Percentiles rank a stretch among this genome's conserved stretches.
Conservation (phyloP, 352 stramenopile genomes). For the Globisporangium rhizosaccharum region DNA sequence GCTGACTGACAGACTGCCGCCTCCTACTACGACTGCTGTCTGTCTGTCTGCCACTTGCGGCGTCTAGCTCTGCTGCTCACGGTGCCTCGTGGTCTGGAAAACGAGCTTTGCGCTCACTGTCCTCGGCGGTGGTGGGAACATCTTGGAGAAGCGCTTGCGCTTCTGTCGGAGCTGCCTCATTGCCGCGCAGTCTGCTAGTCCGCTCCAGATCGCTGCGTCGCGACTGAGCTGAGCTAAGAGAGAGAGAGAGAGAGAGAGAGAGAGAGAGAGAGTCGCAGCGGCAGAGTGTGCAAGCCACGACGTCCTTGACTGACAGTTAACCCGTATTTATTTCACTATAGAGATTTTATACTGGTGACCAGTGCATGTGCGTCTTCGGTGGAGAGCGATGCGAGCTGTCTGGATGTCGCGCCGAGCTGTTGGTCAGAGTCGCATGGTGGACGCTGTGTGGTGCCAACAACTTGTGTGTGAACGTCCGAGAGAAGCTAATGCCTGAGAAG, state of each 20-base stretch:
- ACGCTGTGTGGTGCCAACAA: too few species aligned
- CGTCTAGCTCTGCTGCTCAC: constrained; percentile 13
- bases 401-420: too few species aligned
- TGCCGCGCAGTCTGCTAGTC: constrained; percentile 5
- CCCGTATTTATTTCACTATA: too few species aligned
- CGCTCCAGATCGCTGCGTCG: constrained; percentile 11
- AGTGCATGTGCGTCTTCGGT: too few species aligned
- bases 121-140: constrained; percentile 7
- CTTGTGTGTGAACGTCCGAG: too few species aligned
- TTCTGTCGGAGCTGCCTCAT: constrained; percentile 17
- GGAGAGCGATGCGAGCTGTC: too few species aligned
- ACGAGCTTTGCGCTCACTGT: constrained; percentile 14
- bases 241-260: neutral
- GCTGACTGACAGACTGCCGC: neutral
- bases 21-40: neutral
- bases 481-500: too few species aligned
- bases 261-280: too few species aligned
- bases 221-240: constrained; percentile 3
- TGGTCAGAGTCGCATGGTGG: too few species aligned
- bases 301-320: too few species aligned
- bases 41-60: neutral
- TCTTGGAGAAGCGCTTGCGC: constrained; percentile 12
- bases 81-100: constrained; percentile 14
- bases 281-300: too few species aligned
- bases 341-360: too few species aligned